phyloP scores from a whole-genome alignment of 768 basidiomycete genomes.

The Podaxis carcinomalis region DNA sequence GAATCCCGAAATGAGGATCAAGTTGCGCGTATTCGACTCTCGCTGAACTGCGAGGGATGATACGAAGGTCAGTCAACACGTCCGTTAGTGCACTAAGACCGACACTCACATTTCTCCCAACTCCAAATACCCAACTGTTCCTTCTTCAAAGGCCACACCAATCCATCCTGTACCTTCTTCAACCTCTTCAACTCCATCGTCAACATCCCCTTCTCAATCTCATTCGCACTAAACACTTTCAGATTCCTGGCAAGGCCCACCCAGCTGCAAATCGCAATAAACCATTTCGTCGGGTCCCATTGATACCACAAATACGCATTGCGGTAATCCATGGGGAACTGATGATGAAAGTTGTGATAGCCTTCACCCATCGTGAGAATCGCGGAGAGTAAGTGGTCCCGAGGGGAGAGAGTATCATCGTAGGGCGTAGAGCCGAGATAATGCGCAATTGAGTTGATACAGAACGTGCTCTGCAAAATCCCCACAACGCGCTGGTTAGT shows the following conservation, averaged over 20 bases:
- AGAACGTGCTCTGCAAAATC: slow-evolving; percentile 66
- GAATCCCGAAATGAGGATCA: slow-evolving; percentile 80
- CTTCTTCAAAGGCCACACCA: slow-evolving; percentile 55
- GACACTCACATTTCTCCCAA: slow-evolving; percentile 74
- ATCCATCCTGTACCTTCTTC: slow-evolving; percentile 54
- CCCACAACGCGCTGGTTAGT: slow-evolving; percentile 7
- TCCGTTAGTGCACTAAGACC: not conserved
- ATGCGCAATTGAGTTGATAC: slow-evolving; percentile 86
- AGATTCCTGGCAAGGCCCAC: slow-evolving; percentile 78
- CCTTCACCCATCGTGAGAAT: slow-evolving; percentile 85
- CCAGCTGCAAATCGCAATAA: slow-evolving; percentile 62
- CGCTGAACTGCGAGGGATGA: slow-evolving; percentile 48
- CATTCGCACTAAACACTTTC: slow-evolving; percentile 83
- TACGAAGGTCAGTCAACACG: not conserved
- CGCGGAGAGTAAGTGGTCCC: slow-evolving; percentile 78
- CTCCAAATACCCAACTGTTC: slow-evolving; percentile 69
- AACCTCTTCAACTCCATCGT: slow-evolving; percentile 82
- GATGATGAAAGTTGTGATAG: slow-evolving; percentile 89
- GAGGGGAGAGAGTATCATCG: slow-evolving; percentile 73
- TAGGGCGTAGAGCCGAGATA: slow-evolving; percentile 80
- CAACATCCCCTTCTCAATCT: slow-evolving; percentile 77
- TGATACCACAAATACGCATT: slow-evolving; percentile 81
- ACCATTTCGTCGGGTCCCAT: slow-evolving; percentile 95
- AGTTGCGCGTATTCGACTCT: slow-evolving; percentile 57
- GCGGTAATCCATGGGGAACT: slow-evolving; percentile 85